phyloP scores from a whole-genome alignment of 2,329 filamentous ascomycete genomes.

The Pseudonectria foliicola region DNA sequence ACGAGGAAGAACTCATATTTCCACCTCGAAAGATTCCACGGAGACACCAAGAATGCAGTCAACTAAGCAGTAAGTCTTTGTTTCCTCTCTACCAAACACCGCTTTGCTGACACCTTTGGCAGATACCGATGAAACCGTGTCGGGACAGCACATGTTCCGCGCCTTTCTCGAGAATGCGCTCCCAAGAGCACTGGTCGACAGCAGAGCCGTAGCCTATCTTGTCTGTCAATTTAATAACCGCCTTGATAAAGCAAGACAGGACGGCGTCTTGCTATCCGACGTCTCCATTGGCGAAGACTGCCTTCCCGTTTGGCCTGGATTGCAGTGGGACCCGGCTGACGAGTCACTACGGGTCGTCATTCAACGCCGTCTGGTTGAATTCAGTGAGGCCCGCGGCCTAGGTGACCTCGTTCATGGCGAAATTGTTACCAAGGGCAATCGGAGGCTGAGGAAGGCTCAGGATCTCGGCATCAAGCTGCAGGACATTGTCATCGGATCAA shows the following conservation, averaged over 20 bases:
- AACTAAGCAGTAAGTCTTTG: neutral
- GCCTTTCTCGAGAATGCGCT: slow-evolving; percentile 11
- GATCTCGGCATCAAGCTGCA: slow-evolving; percentile 12
- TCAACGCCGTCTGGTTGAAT: slow-evolving; percentile 16
- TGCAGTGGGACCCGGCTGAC: slow-evolving; percentile 17
- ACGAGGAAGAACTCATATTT: neutral
- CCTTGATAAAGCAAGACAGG: slow-evolving; percentile 14
- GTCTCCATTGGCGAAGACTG: slow-evolving; percentile 23
- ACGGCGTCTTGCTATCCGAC: slow-evolving; percentile 8
- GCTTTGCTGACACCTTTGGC: neutral
- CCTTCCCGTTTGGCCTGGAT: slow-evolving; percentile 21
- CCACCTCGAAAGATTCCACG: neutral
- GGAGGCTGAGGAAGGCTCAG: slow-evolving; percentile 19
- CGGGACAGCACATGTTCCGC: slow-evolving; percentile 3
- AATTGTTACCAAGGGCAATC: slow-evolving; percentile 20
- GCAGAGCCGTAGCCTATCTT: slow-evolving; percentile 14
- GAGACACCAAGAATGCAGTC: neutral
- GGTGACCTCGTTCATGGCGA: slow-evolving; percentile 12
- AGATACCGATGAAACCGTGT: slow-evolving; percentile 1
- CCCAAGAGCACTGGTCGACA: slow-evolving; percentile 15
- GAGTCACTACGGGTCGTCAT: slow-evolving; percentile 19
- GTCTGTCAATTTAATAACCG: slow-evolving; percentile 15
- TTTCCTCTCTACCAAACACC: neutral
- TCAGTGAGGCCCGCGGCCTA: slow-evolving; percentile 11
- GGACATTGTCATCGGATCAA: slow-evolving; percentile 18